Conservation (phyloP, 2,329 filamentous ascomycete genomes). For the Colletotrichum sojae region DNA sequence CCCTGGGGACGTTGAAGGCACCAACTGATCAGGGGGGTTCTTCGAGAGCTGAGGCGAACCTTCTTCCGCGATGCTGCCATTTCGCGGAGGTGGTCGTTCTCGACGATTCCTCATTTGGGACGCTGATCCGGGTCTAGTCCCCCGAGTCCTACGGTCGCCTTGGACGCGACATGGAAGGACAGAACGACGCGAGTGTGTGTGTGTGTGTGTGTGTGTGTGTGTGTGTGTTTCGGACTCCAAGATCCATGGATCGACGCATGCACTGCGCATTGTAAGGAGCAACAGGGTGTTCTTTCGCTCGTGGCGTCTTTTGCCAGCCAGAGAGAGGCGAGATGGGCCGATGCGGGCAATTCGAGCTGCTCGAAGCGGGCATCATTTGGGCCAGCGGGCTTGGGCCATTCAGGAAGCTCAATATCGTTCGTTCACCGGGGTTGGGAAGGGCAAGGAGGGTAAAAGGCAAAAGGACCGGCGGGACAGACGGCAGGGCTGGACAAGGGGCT, state of each 20-base stretch:
- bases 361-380: conserved; percentile 14
- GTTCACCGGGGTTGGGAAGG: neutral
- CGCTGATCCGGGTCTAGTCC: conserved; percentile 13
- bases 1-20: neutral
- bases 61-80: neutral
- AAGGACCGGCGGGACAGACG: neutral
- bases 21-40: neutral
- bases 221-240: neutral
- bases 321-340: conserved; percentile 13
- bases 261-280: conserved; percentile 16
- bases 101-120: conserved; percentile 15
- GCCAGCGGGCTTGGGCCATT: conserved; percentile 26
- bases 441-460: neutral
- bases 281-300: conserved; percentile 1
- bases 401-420: conserved; percentile 10
- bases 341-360: conserved; percentile 19
- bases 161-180: conserved; percentile 6
- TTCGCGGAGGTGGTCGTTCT: neutral
- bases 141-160: neutral
- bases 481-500: conserved; percentile 3
- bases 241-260: conserved; percentile 21
- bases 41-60: neutral
- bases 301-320: neutral
- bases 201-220: neutral
- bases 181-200: neutral